A percentile compares a stretch with the other conserved stretches of the same genome.
These are phyloP conservation scores for Talaromyces sp. DNA, from an alignment of 2,329 filamentous ascomycete genomes.

Conservation along the genomic window DNA sequence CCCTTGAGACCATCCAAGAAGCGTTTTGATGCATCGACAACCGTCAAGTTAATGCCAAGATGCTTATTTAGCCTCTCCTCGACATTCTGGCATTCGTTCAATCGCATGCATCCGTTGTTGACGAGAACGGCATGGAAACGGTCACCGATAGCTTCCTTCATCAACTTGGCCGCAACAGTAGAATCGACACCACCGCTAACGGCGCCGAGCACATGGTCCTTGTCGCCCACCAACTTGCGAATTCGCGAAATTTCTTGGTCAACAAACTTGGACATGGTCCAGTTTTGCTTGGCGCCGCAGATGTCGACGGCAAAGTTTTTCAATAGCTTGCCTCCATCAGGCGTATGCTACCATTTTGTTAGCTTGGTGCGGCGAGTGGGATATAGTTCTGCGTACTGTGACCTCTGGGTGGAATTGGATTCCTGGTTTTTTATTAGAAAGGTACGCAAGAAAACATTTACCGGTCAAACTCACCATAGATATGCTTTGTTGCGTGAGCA, in stretches of 20 bases:
- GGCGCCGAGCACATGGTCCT: conserved; percentile 74
- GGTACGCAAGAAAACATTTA: neutral
- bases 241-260: conserved; percentile 77
- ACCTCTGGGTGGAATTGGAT: conserved; percentile 54
- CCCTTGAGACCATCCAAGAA: conserved; percentile 76
- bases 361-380: neutral
- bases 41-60: conserved; percentile 83
- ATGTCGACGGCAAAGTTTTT: conserved; percentile 81
- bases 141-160: conserved; percentile 79
- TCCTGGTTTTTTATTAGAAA: neutral
- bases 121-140: conserved; percentile 81
- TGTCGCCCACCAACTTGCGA: conserved; percentile 70
- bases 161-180: conserved; percentile 79
- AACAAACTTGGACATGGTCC: conserved; percentile 81
- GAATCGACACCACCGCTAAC: conserved; percentile 82
- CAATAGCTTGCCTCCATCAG: conserved; percentile 63
- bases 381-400: conserved; percentile 19
- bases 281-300: conserved; percentile 68
- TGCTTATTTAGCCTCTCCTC: conserved; percentile 72
- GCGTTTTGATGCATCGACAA: conserved; percentile 69
- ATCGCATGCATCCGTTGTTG: conserved; percentile 78
- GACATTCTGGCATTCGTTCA: conserved; percentile 78
- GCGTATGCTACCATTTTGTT: conserved; percentile 50
- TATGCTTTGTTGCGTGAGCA: conserved; percentile 52
- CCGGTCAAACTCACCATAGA: conserved; percentile 77